Evolutionary conservation across 129 eudicot species (phyloP).

Genomic region (Cynara cardunculus): DNA sequence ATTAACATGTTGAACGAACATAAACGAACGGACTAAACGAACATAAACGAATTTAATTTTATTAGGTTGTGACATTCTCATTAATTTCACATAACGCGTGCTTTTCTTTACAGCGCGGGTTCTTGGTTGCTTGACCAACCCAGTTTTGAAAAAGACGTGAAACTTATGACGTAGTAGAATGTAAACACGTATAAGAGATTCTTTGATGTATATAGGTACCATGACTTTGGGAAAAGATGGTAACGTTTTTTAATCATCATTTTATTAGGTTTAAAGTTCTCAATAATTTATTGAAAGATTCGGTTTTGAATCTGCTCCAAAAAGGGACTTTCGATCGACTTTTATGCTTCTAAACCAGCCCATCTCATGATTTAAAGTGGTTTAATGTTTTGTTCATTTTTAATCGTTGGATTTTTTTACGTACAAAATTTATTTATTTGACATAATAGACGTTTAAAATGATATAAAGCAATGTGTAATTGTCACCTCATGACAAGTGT

Average conservation of each 20-base stretch:
- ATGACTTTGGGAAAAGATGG: constrained; percentile 11
- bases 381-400: not conserved
- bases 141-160: not conserved
- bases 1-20: no score
- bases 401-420: no score
- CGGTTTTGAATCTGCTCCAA: not conserved
- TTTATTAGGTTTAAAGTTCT: constrained; percentile 4
- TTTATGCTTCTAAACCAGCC: not conserved
- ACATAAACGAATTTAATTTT: no score
- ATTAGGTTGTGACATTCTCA: not conserved
- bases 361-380: not conserved
- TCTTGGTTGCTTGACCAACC: not conserved
- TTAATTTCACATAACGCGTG: not conserved
- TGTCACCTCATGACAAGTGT: no score
- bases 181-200: not conserved
- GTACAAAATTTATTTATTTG: no score
- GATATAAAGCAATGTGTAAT: no score
- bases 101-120: not conserved
- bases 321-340: not conserved
- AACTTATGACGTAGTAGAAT: not conserved
- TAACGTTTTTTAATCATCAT: not conserved
- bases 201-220: constrained; percentile 1
- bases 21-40: no score
- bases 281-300: not conserved
- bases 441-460: no score